phyloP scores from a whole-genome alignment of 2,329 filamentous ascomycete genomes.

The Ophiostoma piceae region DNA sequence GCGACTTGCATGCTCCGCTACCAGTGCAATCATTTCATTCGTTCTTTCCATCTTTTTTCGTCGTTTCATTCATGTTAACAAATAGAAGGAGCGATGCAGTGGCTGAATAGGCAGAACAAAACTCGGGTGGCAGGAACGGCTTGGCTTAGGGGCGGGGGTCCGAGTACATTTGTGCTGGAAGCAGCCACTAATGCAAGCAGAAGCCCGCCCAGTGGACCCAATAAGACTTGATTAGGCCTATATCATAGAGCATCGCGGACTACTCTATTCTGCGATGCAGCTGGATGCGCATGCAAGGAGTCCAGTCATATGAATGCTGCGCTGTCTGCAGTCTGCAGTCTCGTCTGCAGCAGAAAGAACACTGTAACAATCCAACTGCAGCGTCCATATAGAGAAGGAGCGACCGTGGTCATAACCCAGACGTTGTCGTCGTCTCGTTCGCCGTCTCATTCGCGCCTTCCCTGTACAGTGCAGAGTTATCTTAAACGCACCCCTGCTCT shows the following conservation, averaged over 20 bases:
- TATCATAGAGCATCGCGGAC: constrained; percentile 1
- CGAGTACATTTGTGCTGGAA: constrained; percentile 23
- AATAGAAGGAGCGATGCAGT: not conserved
- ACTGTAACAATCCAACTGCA: constrained; percentile 8
- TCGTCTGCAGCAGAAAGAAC: not conserved
- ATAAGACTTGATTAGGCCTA: constrained; percentile 16
- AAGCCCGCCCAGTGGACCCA: constrained; percentile 21
- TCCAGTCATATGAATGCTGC: constrained; percentile 12
- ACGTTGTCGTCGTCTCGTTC: constrained; percentile 9
- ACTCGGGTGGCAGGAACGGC: constrained; percentile 21
- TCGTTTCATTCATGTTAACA: not conserved
- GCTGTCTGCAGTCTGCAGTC: not conserved
- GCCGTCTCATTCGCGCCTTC: constrained; percentile 11
- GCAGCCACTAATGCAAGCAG: constrained; percentile 24
- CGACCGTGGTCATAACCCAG: constrained; percentile 9
- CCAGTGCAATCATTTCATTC: too few relatives aligned
- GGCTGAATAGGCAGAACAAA: constrained; percentile 14
- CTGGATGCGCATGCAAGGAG: constrained; percentile 15
- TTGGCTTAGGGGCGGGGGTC: constrained; percentile 21
- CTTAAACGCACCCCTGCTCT: constrained; percentile 14
- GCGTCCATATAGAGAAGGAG: not conserved
- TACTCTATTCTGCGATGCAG: not conserved
- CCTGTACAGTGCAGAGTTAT: not conserved
- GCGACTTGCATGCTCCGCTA: not conserved
- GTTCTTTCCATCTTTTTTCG: not conserved